These are phyloP conservation scores for Kalmusia sp. DNA, from an alignment of 2,329 filamentous ascomycete genomes.

Conservation along the genomic window DNA sequence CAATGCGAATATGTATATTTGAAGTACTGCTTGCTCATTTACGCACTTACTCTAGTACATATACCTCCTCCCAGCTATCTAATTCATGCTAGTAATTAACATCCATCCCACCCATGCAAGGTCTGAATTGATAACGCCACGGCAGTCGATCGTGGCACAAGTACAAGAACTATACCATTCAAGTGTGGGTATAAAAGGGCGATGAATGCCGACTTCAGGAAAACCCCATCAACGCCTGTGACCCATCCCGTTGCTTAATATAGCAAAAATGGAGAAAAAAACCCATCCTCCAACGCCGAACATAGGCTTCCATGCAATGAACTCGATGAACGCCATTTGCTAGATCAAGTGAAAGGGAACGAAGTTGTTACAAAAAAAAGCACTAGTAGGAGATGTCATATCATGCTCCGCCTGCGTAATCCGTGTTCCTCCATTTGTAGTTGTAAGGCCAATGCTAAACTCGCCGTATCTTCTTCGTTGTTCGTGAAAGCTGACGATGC, in stretches of 20 bases:
- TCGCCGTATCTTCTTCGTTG: constrained; percentile 32
- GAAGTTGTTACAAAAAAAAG: constrained; percentile 1
- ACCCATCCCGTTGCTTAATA: neutral
- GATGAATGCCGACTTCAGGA: constrained; percentile 7
- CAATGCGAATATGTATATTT: too few species aligned
- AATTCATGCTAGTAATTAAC: neutral
- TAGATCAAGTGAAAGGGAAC: neutral
- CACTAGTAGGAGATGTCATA: neutral
- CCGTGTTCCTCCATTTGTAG: constrained; percentile 40
- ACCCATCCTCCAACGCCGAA: neutral
- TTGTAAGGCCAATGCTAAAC: constrained; percentile 38
- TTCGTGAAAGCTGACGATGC: constrained; percentile 13
- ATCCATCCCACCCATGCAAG: neutral
- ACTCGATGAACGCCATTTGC: neutral
- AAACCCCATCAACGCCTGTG: constrained; percentile 7
- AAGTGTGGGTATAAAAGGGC: constrained; percentile 15
- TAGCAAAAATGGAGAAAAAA: neutral
- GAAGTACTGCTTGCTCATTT: neutral
- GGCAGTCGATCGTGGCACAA: neutral
- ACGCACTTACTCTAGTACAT: neutral
- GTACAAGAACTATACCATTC: constrained; percentile 13
- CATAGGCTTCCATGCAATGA: neutral
- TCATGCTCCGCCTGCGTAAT: constrained; percentile 34
- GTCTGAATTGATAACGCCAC: neutral
- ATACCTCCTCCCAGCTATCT: too few species aligned